Conservation (phyloP, 2,329 filamentous ascomycete species). For the Epicoccum sorghinum region DNA sequence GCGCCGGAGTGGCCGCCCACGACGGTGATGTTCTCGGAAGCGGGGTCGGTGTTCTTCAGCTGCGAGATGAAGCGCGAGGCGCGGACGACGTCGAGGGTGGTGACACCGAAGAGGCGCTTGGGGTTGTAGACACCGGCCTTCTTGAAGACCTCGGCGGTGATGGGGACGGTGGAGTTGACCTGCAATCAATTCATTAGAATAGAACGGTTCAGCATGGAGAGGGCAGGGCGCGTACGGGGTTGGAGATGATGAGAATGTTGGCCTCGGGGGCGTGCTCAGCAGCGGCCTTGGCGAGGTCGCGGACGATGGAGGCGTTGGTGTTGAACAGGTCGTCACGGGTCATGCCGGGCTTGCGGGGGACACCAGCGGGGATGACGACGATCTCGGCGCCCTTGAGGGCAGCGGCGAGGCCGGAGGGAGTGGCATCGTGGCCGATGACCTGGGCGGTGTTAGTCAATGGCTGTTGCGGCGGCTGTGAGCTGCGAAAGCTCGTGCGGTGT, state of each 20-base stretch:
- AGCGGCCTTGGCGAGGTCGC: conserved; percentile 93
- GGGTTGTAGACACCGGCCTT: conserved; percentile 91
- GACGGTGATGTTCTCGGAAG: conserved; percentile 92
- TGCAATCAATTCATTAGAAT: conserved; percentile 27
- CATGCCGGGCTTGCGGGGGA: conserved; percentile 99
- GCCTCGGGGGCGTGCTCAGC: conserved; percentile 88
- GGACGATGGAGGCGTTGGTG: conserved; percentile 99
- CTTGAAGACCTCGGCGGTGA: conserved; percentile 97
- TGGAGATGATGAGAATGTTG: conserved; percentile 96
- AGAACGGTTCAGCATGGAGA: too few relatives aligned
- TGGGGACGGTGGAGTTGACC: conserved; percentile 99
- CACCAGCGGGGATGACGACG: conserved; percentile 96
- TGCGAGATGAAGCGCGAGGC: conserved; percentile 97
- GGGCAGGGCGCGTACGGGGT: conserved; percentile 68
- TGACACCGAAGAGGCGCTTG: conserved; percentile 98
- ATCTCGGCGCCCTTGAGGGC: conserved; percentile 89
- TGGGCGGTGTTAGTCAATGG: conserved; percentile 27
- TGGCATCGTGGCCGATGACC: conserved; percentile 88
- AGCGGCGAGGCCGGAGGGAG: conserved; percentile 73
- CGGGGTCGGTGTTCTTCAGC: conserved; percentile 88
- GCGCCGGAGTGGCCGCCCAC: conserved; percentile 97
- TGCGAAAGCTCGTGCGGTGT: too few relatives aligned
- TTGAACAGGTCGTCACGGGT: conserved; percentile 99
- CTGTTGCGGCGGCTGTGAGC: too few relatives aligned
- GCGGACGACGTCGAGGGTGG: conserved; percentile 97